phyloP scores from a whole-genome alignment of 2,329 filamentous ascomycete genomes.

The Fusarium cyanostomum region DNA sequence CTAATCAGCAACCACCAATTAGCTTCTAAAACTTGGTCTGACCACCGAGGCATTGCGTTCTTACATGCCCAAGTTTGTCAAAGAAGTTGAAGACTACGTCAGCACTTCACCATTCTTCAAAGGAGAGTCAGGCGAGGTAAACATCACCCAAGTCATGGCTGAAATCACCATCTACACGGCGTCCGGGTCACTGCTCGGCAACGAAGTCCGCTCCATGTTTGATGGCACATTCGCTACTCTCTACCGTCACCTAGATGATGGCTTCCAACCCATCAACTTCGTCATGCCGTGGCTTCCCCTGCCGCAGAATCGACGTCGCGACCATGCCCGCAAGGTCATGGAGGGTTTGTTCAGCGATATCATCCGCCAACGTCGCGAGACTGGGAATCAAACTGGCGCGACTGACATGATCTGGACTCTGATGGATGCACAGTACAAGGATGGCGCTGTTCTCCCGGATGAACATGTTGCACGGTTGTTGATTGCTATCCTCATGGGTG shows the following conservation, averaged over 20 bases:
- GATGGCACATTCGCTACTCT: slow-evolving; percentile 81
- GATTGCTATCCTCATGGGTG: slow-evolving; percentile 91
- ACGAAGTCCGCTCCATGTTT: slow-evolving; percentile 81
- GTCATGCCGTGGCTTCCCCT: slow-evolving; percentile 86
- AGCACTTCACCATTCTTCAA: slow-evolving; percentile 72
- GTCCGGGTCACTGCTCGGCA: slow-evolving; percentile 82
- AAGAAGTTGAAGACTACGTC: slow-evolving; percentile 78
- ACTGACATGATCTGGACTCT: slow-evolving; percentile 89
- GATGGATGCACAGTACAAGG: slow-evolving; percentile 86
- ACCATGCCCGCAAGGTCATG: slow-evolving; percentile 81
- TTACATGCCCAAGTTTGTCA: slow-evolving; percentile 81
- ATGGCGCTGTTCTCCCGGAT: slow-evolving; percentile 78
- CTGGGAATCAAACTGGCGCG: slow-evolving; percentile 58
- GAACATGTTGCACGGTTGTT: slow-evolving; percentile 88
- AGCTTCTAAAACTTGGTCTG: slow-evolving; percentile 83
- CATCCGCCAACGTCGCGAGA: slow-evolving; percentile 73
- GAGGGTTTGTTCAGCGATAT: slow-evolving; percentile 82
- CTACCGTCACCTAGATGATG: slow-evolving; percentile 89
- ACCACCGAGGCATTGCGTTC: slow-evolving; percentile 75
- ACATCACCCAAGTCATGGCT: slow-evolving; percentile 79
- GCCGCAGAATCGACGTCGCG: slow-evolving; percentile 83
- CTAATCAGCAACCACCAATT: not conserved
- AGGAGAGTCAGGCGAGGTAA: slow-evolving; percentile 70
- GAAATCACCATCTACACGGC: slow-evolving; percentile 94
- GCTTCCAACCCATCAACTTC: slow-evolving; percentile 89